Base-by-base conservation (phyloP, 129 eudicot species). In the Deinandra increscens region DNA sequence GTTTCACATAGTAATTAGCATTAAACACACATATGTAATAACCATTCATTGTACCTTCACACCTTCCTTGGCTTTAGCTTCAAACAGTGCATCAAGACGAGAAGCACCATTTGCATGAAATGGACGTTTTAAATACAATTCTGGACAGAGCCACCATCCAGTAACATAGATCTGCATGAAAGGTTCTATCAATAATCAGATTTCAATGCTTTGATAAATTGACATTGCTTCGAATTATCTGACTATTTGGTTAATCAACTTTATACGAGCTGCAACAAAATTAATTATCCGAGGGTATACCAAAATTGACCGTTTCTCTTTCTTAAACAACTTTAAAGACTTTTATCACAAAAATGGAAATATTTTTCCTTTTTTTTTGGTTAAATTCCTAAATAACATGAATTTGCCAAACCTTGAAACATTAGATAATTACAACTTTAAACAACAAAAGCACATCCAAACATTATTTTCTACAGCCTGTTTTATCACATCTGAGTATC, bases 111-210 rank as follows among this genome's bases (percentile, higher is more conserved):
- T 81, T 74, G 72, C 67, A 36, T 76, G 86, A 81, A 83, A 93
- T 3, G 99, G 99, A 33, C 97, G 95, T 53, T 85, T 89, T 68
- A 93, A 81, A 69, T 89, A 93, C 46, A 93, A 62, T 71, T 93
- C 99, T 22, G 99, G 99, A 80, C 97, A 89, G 75, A 93, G 86
- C 99, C 99, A 93, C 99, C 99, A 93, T 20, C 99, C 99, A 7
- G 99, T 93, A 41, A 93, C 81, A 75, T 79, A 89, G 70, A 93
- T 89, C 99, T 93, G 88, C 80, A 78, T 10, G 50, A 51, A 83
- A 61, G 19, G 26, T 9, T 48, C 19, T 46, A 65, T 18, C 64
- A 75, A 41, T 55, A 58, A 19, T 41, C 17, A 42, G 23, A 22
- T 70, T 22, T 55, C 14, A 33, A 38, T 15, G 15, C 49, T 49